These are phyloP conservation scores for Penicillium malachiteum DNA, from an alignment of 495 filamentous ascomycete species.

Conservation along the genomic window DNA sequence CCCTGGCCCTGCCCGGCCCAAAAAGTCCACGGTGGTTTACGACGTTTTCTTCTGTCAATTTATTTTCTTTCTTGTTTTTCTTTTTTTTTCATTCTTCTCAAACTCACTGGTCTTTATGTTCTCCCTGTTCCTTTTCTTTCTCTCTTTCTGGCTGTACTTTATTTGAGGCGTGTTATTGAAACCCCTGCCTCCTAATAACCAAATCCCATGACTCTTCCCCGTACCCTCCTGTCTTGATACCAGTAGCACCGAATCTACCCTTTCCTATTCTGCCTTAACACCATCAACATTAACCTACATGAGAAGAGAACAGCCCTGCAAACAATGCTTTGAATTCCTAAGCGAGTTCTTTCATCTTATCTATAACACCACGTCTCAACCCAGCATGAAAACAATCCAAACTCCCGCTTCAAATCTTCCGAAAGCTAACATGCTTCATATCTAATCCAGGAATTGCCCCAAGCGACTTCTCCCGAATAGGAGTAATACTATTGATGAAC, in stretches of 20 bases:
- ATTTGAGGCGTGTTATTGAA: constrained; percentile 36
- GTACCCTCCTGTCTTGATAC: constrained; percentile 1
- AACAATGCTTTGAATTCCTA: not conserved
- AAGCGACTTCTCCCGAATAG: constrained; percentile 39
- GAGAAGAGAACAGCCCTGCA: not conserved
- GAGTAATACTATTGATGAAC: constrained; percentile 41
- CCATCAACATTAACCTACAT: not conserved
- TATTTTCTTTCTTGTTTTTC: constrained; percentile 3
- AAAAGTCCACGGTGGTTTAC: constrained; percentile 40
- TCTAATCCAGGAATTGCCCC: constrained; percentile 34
- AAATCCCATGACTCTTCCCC: constrained; percentile 16
- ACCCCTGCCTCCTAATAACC: constrained; percentile 26
- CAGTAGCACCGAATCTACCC: constrained; percentile 13
- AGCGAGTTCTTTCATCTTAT: not conserved
- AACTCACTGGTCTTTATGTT: constrained; percentile 22
- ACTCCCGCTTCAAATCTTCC: constrained; percentile 21
- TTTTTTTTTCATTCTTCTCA: constrained; percentile 10
- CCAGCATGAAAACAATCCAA: not conserved
- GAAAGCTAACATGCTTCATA: constrained; percentile 46
- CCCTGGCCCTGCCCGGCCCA: constrained; percentile 11
- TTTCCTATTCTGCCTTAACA: constrained; percentile 3
- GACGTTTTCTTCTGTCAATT: constrained; percentile 25
- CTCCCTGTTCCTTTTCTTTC: constrained; percentile 11
- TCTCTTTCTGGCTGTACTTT: constrained; percentile 43
- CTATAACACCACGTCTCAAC: not conserved